Evolutionary conservation across 345 rosid genomes (phyloP).

Genomic region (Odontarrhena argentea): DNA sequence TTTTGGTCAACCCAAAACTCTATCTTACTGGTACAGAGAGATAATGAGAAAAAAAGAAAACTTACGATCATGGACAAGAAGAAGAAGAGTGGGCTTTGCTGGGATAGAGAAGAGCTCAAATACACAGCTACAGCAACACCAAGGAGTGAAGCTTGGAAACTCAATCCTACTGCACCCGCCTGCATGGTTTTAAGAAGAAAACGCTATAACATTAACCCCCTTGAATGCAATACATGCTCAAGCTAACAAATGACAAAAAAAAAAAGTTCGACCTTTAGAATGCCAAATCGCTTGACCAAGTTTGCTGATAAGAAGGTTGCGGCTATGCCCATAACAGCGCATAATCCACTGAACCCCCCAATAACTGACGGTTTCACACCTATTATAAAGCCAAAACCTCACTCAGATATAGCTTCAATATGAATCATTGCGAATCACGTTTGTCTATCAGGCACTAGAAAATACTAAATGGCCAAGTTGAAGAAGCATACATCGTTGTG

Average conservation of each 20-base stretch:
- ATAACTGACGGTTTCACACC: constrained; percentile 84
- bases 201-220: constrained; percentile 12
- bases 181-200: constrained; percentile 41
- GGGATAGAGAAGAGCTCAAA: constrained; percentile 72
- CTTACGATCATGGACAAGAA: constrained; percentile 87
- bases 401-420: constrained; percentile 1
- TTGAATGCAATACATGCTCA: constrained; percentile 12
- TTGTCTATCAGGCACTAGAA: neutral
- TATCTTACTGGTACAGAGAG: neutral
- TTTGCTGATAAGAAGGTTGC: constrained; percentile 90
- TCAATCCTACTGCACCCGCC: constrained; percentile 93
- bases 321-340: constrained; percentile 89
- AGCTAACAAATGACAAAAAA: neutral
- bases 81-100: constrained; percentile 64
- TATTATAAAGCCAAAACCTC: constrained; percentile 37
- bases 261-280: constrained; percentile 35
- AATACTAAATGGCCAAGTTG: neutral
- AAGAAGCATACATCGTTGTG: constrained; percentile 65
- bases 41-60: neutral
- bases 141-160: constrained; percentile 86
- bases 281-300: constrained; percentile 72
- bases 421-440: neutral
- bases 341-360: constrained; percentile 90
- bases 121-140: constrained; percentile 72
- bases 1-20: constrained; percentile 17